Evolutionary conservation across 768 basidiomycete genomes (phyloP).

Genomic region (Psilocybe tampanensis): DNA sequence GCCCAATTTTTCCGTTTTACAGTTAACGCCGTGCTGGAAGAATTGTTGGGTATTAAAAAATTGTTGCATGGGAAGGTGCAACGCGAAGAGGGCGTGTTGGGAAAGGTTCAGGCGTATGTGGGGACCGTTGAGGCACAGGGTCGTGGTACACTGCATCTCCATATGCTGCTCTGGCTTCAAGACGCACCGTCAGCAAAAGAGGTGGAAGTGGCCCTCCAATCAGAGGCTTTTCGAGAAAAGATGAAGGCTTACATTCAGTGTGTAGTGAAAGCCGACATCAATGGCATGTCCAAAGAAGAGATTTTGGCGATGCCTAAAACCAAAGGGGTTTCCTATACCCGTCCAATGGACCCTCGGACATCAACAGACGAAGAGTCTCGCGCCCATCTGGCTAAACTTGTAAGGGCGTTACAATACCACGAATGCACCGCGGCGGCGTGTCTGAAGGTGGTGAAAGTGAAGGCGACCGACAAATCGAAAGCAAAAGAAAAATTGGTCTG

Average conservation of each 20-base stretch:
- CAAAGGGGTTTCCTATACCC: neutral
- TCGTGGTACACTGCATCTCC: conserved; percentile 32
- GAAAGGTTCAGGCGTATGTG: conserved; percentile 22
- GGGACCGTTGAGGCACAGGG: conserved; percentile 32
- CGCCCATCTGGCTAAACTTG: neutral
- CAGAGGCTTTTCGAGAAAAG: neutral
- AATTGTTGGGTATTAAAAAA: too few species aligned
- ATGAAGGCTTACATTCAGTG: neutral
- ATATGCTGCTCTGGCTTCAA: conserved; percentile 19
- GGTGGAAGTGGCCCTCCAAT: neutral
- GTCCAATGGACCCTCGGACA: neutral
- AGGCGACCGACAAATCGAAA: too few species aligned
- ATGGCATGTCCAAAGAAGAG: neutral
- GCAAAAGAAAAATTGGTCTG: neutral
- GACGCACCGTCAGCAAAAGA: neutral
- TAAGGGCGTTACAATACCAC: conserved; percentile 2
- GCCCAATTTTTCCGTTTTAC: too few species aligned
- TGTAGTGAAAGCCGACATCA: neutral
- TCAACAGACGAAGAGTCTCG: neutral
- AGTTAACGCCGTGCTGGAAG: too few species aligned
- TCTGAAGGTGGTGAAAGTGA: neutral
- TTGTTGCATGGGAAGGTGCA: too few species aligned
- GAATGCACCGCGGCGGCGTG: neutral
- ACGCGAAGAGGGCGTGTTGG: conserved; percentile 23
- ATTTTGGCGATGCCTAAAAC: neutral